Evolutionary conservation across 305 asterid genomes (phyloP).

Genomic region (Plantago coronopus): DNA sequence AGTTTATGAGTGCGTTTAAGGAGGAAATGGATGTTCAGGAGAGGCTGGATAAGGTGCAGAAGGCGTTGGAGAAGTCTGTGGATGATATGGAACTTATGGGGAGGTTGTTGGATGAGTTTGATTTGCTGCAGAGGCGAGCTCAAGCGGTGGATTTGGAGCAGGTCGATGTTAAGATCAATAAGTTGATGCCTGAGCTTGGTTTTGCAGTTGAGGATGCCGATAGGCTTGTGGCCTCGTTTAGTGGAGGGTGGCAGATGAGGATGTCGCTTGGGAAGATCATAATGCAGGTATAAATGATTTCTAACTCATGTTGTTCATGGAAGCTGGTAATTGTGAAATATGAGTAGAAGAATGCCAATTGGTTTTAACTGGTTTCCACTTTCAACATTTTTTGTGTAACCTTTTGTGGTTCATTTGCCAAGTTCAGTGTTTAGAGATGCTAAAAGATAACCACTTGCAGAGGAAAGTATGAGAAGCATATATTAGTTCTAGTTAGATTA

Average conservation of each 20-base stretch:
- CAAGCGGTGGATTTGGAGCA: constrained; percentile 92
- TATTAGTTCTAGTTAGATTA: no score
- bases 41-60: constrained; percentile 89
- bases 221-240: constrained; percentile 94
- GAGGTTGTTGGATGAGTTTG: constrained; percentile 95
- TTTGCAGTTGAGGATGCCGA: constrained; percentile 82
- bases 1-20: constrained; percentile 83
- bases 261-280: constrained; percentile 95
- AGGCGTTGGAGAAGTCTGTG: constrained; percentile 86
- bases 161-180: constrained; percentile 82
- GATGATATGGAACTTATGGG: constrained; percentile 97
- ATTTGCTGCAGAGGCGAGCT: constrained; percentile 92
- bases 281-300: constrained; percentile 65
- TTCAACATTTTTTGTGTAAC: no score
- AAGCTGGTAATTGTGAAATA: no score
- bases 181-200: constrained; percentile 92
- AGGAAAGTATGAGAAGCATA: no score
- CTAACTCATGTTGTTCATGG: neutral
- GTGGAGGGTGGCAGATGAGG: constrained; percentile 99
- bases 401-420: no score
- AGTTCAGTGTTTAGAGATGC: no score
- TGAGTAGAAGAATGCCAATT: no score
- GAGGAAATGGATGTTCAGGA: constrained; percentile 94
- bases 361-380: no score
- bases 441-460: no score